Percentiles rank a stretch among this genome's conserved stretches.
Conservation (phyloP, 2,329 filamentous ascomycete species). For the Ophiostoma sp. region DNA sequence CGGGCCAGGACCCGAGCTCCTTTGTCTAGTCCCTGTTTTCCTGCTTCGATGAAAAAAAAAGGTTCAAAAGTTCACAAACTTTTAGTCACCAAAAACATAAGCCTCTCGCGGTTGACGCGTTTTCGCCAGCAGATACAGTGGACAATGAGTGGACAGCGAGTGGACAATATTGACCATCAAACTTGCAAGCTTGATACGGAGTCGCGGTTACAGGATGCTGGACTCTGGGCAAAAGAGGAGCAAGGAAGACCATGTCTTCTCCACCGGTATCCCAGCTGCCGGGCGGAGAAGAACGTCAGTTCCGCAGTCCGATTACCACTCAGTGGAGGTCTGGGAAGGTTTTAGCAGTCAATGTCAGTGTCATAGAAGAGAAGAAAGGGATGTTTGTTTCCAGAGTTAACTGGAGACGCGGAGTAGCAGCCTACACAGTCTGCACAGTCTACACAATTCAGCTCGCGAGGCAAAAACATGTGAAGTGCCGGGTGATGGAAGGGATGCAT, state of each 20-base stretch:
- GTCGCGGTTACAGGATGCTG: background rate
- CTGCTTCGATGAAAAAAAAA: background rate
- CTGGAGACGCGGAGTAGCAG: background rate
- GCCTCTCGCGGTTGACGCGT: background rate
- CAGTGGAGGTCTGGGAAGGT: background rate
- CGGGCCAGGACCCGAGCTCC: background rate
- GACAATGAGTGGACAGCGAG: too few species aligned
- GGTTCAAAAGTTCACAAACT: background rate
- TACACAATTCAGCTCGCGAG: background rate
- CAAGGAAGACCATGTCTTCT: background rate
- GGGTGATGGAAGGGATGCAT: background rate
- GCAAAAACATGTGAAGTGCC: conserved; percentile 10
- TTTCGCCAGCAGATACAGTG: background rate
- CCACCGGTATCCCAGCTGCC: background rate
- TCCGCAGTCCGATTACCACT: background rate
- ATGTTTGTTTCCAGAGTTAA: background rate
- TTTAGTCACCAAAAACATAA: background rate
- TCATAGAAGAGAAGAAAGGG: background rate
- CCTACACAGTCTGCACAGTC: too few species aligned
- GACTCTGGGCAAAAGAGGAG: background rate
- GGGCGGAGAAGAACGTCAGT: background rate
- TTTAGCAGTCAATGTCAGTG: background rate
- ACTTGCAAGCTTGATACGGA: background rate
- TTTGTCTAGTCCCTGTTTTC: background rate
- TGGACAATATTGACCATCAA: background rate